Conservation (phyloP, 257 asterid species). For the Verbascum thapsus region DNA sequence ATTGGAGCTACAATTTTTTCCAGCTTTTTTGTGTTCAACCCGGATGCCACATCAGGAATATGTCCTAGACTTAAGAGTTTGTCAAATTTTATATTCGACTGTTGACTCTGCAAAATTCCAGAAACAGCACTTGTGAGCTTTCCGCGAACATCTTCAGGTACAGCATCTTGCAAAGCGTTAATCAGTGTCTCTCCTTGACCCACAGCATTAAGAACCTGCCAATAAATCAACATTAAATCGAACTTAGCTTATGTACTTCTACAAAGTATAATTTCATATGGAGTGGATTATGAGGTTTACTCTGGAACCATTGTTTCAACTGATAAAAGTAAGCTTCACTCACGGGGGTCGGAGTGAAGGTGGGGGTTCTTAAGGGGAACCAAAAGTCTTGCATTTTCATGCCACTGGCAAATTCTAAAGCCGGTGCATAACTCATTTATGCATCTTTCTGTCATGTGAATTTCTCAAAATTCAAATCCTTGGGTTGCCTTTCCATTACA, state of each 20-base stretch:
- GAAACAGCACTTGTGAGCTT: slow-evolving; percentile 76
- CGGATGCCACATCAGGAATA: slow-evolving; percentile 46
- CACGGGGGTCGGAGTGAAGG: too few species aligned
- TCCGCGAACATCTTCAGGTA: slow-evolving; percentile 92
- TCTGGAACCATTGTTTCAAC: too few species aligned
- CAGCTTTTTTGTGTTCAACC: slow-evolving; percentile 41
- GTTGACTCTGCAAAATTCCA: slow-evolving; percentile 59
- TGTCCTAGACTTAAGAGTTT: slow-evolving; percentile 45
- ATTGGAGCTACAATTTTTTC: slow-evolving; percentile 35
- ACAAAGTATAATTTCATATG: too few species aligned
- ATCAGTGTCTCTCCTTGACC: slow-evolving; percentile 82
- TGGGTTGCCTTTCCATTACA: neutral
- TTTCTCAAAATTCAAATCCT: slow-evolving; percentile 18
- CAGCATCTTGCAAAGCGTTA: slow-evolving; percentile 94
- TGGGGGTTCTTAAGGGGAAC: too few species aligned
- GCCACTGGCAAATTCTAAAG: too few species aligned
- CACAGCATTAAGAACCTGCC: slow-evolving; percentile 86
- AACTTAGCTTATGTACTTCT: too few species aligned
- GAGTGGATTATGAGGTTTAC: too few species aligned
- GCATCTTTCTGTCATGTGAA: too few species aligned
- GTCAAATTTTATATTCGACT: slow-evolving; percentile 57
- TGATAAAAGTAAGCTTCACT: too few species aligned
- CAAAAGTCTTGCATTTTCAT: too few species aligned
- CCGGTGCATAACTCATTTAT: too few species aligned
- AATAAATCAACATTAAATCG: slow-evolving; percentile 24